Evolutionary conservation across 2,329 filamentous ascomycete genomes (phyloP), one percentile per base, ranked within the genome.

Genomic region (Cyclaneusma minus): DNA sequence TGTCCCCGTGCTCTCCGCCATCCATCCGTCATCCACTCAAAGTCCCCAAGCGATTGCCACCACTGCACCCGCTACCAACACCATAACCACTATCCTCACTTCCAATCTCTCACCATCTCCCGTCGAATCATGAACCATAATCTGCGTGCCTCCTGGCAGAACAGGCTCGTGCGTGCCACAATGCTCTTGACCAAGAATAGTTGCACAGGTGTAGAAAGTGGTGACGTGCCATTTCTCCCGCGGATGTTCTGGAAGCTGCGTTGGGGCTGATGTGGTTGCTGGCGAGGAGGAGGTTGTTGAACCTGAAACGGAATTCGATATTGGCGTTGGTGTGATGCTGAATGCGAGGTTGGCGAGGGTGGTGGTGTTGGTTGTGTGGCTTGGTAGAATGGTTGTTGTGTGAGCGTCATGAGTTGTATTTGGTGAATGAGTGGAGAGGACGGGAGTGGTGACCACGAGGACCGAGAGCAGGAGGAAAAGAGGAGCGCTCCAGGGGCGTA

Each of bases 91-190:
- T n/a, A n/a, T n/a, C n/a, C n/a, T n/a, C n/a, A n/a, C n/a, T n/a
- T n/a, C n/a, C n/a, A n/a, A n/a, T n/a, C n/a, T n/a, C n/a, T n/a
- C n/a, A n/a, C n/a, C n/a, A n/a, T n/a, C n/a, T n/a, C n/a, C n/a
- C n/a, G n/a, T n/a, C n/a, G n/a, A n/a, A n/a, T n/a, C n/a, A n/a
- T n/a, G n/a, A n/a, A n/a, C 36, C 6, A 40, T 36, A 24, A 46
- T 41, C 16, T 46, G 42, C 24, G 32, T 32, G 6, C 43, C 43
- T 2, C 43, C 43, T 9, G 37, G 37, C 6, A 42, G 24, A 5
- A 46, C 31, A 2, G 38, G 41, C 24, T 46, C 41, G 33, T 44
- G 42, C 33, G 7, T 24, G 11, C 42, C 43, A 29, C 43, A 46
- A 33, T 36, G 31, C 6, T 31, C 31, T 14, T 37, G 24, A 10